Percentiles rank a stretch among this genome's conserved stretches.
phyloP scores from a whole-genome alignment of 257 asterid species.

The Anisodus tanguticus region DNA sequence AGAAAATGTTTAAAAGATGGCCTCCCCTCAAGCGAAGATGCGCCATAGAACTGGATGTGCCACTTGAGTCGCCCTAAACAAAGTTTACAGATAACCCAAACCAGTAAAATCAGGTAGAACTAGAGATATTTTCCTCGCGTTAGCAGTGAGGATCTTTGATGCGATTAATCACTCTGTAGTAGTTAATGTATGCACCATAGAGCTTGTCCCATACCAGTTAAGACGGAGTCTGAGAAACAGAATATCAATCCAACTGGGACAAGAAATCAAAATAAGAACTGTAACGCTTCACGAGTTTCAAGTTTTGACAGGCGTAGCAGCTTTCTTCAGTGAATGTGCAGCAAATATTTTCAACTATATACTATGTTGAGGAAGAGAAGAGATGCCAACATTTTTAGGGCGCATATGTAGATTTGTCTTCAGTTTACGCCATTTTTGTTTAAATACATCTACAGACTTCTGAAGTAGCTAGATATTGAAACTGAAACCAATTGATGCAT shows the following conservation, averaged over 20 bases:
- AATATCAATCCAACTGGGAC: neutral
- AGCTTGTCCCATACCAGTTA: slow-evolving; percentile 10
- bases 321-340: too few relatives aligned
- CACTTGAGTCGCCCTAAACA: slow-evolving; percentile 40
- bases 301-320: neutral
- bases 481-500: neutral
- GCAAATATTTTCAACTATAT: neutral
- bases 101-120: slow-evolving; percentile 35
- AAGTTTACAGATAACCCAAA: slow-evolving; percentile 26
- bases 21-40: slow-evolving; percentile 64
- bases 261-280: neutral
- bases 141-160: slow-evolving; percentile 17
- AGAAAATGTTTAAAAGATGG: slow-evolving; percentile 70
- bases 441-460: slow-evolving; percentile 11
- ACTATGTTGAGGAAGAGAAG: neutral
- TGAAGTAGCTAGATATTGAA: slow-evolving; percentile 18
- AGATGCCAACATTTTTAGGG: neutral
- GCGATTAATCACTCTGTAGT: neutral
- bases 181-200: neutral
- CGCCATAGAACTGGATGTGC: slow-evolving; percentile 45
- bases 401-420: neutral
- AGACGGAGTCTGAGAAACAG: neutral
- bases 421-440: neutral
- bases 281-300: neutral
- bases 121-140: slow-evolving; percentile 16